These are phyloP conservation scores for Coemansia sp. DNA, from an alignment of 192 early-diverging fungal genomes.

Conservation along the genomic window DNA sequence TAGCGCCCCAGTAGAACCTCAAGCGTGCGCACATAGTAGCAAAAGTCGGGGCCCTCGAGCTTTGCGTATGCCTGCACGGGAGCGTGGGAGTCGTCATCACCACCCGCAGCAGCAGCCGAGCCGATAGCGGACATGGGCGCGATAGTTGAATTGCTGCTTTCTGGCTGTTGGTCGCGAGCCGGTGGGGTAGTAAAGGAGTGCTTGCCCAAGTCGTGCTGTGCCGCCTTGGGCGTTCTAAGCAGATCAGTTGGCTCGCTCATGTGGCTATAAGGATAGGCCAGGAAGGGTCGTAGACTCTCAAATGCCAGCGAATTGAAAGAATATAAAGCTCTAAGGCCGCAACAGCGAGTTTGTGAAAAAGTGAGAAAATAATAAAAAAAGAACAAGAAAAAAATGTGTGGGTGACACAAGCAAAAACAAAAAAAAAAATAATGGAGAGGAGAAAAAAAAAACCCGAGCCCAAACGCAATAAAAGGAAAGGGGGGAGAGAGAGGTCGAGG, in stretches of 20 bases:
- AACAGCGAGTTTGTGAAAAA: neutral
- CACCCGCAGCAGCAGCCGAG: slow-evolving; percentile 11
- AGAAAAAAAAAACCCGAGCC: neutral
- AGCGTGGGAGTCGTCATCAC: slow-evolving; percentile 28
- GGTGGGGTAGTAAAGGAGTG: slow-evolving; percentile 16
- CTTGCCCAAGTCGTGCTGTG: slow-evolving; percentile 28
- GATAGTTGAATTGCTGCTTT: slow-evolving; percentile 13
- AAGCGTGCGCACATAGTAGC: slow-evolving; percentile 83
- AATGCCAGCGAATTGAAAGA: neutral
- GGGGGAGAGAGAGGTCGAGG: neutral
- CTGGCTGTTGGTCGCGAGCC: slow-evolving; percentile 5
- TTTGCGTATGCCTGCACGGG: slow-evolving; percentile 91
- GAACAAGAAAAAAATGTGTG: neutral
- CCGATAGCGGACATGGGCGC: slow-evolving; percentile 4
- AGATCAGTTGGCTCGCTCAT: slow-evolving; percentile 38
- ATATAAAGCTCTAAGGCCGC: neutral
- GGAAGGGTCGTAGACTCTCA: neutral
- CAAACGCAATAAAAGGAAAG: neutral
- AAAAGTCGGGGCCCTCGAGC: slow-evolving; percentile 80
- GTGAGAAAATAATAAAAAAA: neutral
- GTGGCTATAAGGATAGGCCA: neutral
- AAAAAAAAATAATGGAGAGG: slow-evolving; percentile 9
- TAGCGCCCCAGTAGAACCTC: slow-evolving; percentile 79
- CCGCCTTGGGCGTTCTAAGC: slow-evolving; percentile 35
- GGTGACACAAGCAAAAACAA: slow-evolving; percentile 5